These are phyloP conservation scores for Scleroderma citrinum DNA, from an alignment of 768 basidiomycete species.

Conservation along the genomic window DNA sequence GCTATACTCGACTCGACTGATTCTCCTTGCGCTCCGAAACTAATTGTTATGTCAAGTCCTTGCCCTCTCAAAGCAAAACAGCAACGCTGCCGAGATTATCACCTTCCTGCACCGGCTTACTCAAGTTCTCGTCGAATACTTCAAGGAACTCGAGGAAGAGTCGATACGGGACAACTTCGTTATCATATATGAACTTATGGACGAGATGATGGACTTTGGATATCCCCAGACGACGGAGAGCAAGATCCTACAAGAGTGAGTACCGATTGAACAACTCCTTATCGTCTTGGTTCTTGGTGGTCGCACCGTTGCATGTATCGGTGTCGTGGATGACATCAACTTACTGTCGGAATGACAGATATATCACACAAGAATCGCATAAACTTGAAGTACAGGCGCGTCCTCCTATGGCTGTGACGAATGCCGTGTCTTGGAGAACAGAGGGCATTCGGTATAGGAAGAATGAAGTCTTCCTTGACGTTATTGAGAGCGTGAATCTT, in stretches of 20 bases:
- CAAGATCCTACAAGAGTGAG: slow-evolving; percentile 96
- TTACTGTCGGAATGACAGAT: slow-evolving; percentile 39
- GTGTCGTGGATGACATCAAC: background rate
- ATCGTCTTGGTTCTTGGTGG: background rate
- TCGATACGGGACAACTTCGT: slow-evolving; percentile 99
- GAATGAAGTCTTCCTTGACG: slow-evolving; percentile 99
- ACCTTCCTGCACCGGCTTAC: slow-evolving; percentile 92
- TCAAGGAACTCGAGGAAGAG: slow-evolving; percentile 99
- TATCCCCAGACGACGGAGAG: slow-evolving; percentile 98
- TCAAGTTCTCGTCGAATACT: slow-evolving; percentile 94
- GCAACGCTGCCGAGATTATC: slow-evolving; percentile 94
- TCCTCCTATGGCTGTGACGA: slow-evolving; percentile 95
- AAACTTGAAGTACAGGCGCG: slow-evolving; percentile 91
- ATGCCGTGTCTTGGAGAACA: slow-evolving; percentile 97
- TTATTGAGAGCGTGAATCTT: slow-evolving; percentile 95
- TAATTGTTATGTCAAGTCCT: slow-evolving; percentile 54
- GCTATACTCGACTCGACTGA: background rate
- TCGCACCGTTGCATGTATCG: background rate
- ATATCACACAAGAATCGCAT: slow-evolving; percentile 97
- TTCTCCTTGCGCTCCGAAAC: too few species aligned
- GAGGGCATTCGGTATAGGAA: slow-evolving; percentile 97
- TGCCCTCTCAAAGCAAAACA: slow-evolving; percentile 91
- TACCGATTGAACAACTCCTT: slow-evolving; percentile 3
- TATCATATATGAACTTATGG: slow-evolving; percentile 96
- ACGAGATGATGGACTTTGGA: slow-evolving; percentile 99